phyloP scores from a whole-genome alignment of 345 rosid species.

The Erysimum cheiranthoides region DNA sequence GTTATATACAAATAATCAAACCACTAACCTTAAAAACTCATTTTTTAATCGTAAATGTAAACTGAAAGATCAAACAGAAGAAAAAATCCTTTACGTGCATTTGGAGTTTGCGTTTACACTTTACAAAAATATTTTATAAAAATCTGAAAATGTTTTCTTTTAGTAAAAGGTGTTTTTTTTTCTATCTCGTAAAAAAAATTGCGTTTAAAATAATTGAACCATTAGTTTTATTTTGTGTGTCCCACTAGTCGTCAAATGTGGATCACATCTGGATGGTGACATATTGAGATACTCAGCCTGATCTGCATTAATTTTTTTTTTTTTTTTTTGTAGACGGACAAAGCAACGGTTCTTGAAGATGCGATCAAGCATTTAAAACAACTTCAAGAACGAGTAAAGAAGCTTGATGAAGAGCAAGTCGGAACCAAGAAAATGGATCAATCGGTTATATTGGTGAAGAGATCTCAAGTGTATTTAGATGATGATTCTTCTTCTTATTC shows the following conservation, averaged over 20 bases:
- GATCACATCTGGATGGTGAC: not conserved
- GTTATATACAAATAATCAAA: not conserved
- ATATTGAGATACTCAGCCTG: too few relatives aligned
- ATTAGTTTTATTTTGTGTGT: not conserved
- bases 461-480: slow-evolving; percentile 53
- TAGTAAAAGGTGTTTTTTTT: not conserved
- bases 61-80: not conserved
- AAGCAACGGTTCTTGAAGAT: slow-evolving; percentile 79
- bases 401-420: slow-evolving; percentile 54
- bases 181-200: not conserved
- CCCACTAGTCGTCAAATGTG: not conserved
- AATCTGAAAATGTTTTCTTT: not conserved
- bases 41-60: not conserved
- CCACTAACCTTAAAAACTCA: not conserved
- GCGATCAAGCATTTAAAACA: slow-evolving; percentile 70
- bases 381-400: slow-evolving; percentile 65
- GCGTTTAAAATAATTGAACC: not conserved
- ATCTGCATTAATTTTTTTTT: too few relatives aligned
- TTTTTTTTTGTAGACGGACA: slow-evolving; percentile 36
- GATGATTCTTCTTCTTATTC: slow-evolving; percentile 57
- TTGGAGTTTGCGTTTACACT: not conserved
- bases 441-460: slow-evolving; percentile 61
- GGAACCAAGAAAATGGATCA: slow-evolving; percentile 60
- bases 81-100: too few relatives aligned
- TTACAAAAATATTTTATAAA: not conserved